These are phyloP conservation scores for Aspergillus kassunensis DNA, from an alignment of 495 filamentous ascomycete genomes.

Conservation along the genomic window DNA sequence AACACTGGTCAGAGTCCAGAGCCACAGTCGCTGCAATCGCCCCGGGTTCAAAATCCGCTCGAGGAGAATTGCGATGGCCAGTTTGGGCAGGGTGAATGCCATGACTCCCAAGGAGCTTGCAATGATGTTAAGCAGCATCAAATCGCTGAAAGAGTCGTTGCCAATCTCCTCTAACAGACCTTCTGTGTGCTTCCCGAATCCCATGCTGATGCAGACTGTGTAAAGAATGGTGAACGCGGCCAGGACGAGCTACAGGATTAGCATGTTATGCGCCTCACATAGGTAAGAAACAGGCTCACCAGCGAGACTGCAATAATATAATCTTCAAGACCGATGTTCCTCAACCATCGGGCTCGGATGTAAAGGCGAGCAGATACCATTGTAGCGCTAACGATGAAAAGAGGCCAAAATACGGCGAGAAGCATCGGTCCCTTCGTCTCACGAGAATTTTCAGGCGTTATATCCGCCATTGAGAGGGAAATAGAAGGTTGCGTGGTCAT, in stretches of 20 bases:
- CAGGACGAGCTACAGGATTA: conserved; percentile 11
- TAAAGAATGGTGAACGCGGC: conserved; percentile 21
- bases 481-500: too few relatives aligned
- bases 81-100: conserved; percentile 40
- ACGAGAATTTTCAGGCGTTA: conserved; percentile 23
- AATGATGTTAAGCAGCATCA: conserved; percentile 28
- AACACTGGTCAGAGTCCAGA: conserved; percentile 28
- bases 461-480: not conserved
- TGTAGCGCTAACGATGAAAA: conserved; percentile 22
- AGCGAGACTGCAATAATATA: conserved; percentile 37
- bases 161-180: not conserved
- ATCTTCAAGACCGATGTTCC: conserved; percentile 42
- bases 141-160: not conserved
- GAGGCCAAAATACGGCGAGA: conserved; percentile 33
- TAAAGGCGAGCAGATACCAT: conserved; percentile 37
- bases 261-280: not conserved
- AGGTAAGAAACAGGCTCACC: conserved; percentile 17
- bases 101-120: conserved; percentile 38
- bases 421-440: too few relatives aligned
- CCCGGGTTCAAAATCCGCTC: conserved; percentile 34
- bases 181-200: conserved; percentile 20
- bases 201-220: conserved; percentile 20
- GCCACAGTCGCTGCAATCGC: conserved; percentile 16
- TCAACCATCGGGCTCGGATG: conserved; percentile 39
- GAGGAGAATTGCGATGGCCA: conserved; percentile 35